phyloP scores from a whole-genome alignment of 164 flowering plant species.

The Dillenia turbinata region DNA sequence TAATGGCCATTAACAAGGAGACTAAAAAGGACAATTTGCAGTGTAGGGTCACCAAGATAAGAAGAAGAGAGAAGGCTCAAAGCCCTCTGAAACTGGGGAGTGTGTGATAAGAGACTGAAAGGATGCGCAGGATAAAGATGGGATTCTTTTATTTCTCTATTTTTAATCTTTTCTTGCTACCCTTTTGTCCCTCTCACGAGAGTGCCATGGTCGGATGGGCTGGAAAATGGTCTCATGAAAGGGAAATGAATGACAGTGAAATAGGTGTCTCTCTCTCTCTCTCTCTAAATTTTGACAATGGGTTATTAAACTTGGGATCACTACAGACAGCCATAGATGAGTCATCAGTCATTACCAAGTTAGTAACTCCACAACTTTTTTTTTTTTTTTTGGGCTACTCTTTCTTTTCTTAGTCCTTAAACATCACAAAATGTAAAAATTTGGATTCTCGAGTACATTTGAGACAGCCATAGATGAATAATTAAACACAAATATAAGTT shows the following conservation, averaged over 20 bases:
- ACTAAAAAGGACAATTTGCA: constrained; percentile 9
- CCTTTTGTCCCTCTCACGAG: constrained; percentile 64
- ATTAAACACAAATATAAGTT: no score
- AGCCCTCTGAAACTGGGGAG: background rate
- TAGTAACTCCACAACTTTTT: no score
- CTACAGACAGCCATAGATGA: no score
- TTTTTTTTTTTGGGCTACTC: no score
- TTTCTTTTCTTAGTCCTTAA: no score
- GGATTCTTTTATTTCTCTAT: constrained; percentile 3
- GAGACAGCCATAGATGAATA: no score
- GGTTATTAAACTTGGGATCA: no score
- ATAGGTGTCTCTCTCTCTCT: constrained; percentile 7
- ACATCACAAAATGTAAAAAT: no score
- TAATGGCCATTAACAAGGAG: constrained; percentile 24
- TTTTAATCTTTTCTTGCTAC: constrained; percentile 15
- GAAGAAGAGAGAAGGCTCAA: background rate
- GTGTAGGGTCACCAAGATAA: constrained; percentile 12
- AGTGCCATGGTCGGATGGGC: constrained; percentile 65
- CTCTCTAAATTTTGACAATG: background rate
- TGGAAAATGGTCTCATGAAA: constrained; percentile 29
- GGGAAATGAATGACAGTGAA: constrained; percentile 27
- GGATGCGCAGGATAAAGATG: constrained; percentile 30
- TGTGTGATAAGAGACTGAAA: constrained; percentile 19
- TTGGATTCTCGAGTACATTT: no score
- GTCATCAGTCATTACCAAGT: no score